Base-by-base conservation (phyloP, 2,329 filamentous ascomycete genomes). In the Macroventuria anomochaeta region DNA sequence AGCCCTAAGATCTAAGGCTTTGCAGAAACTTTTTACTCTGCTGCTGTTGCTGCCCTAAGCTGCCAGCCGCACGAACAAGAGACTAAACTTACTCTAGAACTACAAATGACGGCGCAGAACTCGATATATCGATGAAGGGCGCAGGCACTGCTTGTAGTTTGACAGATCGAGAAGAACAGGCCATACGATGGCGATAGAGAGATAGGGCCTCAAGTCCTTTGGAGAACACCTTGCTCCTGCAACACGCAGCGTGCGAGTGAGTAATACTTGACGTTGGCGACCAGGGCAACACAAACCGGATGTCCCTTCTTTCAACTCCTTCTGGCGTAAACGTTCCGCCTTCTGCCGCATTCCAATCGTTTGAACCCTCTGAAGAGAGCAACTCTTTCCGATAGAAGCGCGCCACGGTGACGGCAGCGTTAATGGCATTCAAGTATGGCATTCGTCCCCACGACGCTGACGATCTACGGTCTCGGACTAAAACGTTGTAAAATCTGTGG, bases 381-480 rank as follows among this genome's bases (percentile, higher is more conserved):
- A 42, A n/a, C 29, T 36, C 17, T 28, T 41, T 8, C 38, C 46
- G 31, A 40, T 20, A 17, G 21, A 41, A 25, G 11, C 0, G 32
- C 23, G 8, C 39, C 8, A 7, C 25, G 12, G 5, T n/a, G 12
- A 17, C 17, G 18, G 6, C 7, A 17, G 48, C 41, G 29, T 40
- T 15, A 23, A 28, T 18, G 7, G 34, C 48, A 34, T 28, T 7
- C 28, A 28, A 4, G 23, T 32, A 10, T 11, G 29, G 5, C 15
- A 5, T 31, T 39, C 23, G 18, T 29, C 23, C 26, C 5, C 4
- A 18, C 48, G 3, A 20, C 10, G 25, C 8, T 34, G n/a, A 32
- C 3, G 43, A 38, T 47, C 15, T 20, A 52, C 38, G 13, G 17
- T 42, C 43, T 53, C 50, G 50, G 50, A 53, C 10, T 47, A 33